Percentiles rank a stretch among this genome's conserved stretches.
Evolutionary conservation across 2,329 filamentous ascomycete genomes (phyloP).

Genomic region (Cladosporium sp.): DNA sequence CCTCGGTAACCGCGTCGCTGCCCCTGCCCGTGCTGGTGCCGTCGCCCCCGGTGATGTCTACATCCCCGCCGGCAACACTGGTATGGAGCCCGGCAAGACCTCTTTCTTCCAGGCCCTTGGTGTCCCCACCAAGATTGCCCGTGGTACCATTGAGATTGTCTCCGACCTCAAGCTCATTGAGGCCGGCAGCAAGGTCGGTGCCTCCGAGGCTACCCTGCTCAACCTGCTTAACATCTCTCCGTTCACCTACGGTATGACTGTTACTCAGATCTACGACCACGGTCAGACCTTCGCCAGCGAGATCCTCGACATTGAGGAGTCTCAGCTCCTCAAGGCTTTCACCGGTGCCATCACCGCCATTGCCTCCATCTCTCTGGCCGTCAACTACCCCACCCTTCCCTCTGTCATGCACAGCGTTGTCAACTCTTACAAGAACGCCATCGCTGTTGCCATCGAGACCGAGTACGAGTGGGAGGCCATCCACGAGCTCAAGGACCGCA

Average conservation of each 20-base stretch:
- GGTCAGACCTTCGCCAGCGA: constrained; percentile 83
- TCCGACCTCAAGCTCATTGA: constrained; percentile 96
- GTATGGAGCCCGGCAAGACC: constrained; percentile 99
- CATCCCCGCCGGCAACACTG: constrained; percentile 96
- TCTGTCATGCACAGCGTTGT: constrained; percentile 94
- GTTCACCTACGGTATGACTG: constrained; percentile 98
- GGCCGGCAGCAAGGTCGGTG: constrained; percentile 87
- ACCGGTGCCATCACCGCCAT: constrained; percentile 77
- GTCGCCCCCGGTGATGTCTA: constrained; percentile 89
- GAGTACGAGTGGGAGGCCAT: constrained; percentile 95
- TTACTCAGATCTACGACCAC: constrained; percentile 94
- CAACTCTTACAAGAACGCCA: constrained; percentile 96
- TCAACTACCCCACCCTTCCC: constrained; percentile 93
- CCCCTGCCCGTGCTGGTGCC: constrained; percentile 96
- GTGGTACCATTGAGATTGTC: constrained; percentile 99
- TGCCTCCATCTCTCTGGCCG: constrained; percentile 82
- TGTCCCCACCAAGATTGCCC: constrained; percentile 99
- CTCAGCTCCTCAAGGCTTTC: constrained; percentile 85
- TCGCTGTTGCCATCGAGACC: constrained; percentile 83
- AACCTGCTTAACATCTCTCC: constrained; percentile 99
- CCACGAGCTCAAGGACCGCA: constrained; percentile 97
- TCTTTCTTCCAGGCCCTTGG: constrained; percentile 99
- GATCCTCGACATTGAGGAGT: constrained; percentile 91
- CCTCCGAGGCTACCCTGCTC: constrained; percentile 96
- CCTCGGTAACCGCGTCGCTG: constrained; percentile 92